Evolutionary conservation across 129 eudicot genomes (phyloP).

Genomic region (Lactuca sativa): DNA sequence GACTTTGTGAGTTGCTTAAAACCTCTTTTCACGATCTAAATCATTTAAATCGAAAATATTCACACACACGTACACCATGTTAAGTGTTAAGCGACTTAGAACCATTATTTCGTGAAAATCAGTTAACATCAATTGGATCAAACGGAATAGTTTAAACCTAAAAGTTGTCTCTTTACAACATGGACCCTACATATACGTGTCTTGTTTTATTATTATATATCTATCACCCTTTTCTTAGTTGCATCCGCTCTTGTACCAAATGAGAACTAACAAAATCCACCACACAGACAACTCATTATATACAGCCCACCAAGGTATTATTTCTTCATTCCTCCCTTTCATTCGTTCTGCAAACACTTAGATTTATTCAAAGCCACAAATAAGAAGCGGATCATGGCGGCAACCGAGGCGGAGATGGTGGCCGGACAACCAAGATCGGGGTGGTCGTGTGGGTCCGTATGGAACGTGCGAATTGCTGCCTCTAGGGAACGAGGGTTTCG

Average conservation of each 20-base stretch:
- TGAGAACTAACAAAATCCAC: constrained; percentile 36
- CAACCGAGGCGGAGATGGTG: constrained; percentile 5
- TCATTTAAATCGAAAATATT: no score
- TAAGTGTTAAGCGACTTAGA: no score
- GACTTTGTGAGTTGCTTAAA: no score
- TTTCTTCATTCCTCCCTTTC: constrained; percentile 28
- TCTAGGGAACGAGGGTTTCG: constrained; percentile 23
- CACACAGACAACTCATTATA: constrained; percentile 41
- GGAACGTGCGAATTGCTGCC: constrained; percentile 33
- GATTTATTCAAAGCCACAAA: constrained; percentile 25
- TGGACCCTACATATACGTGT: constrained; percentile 30
- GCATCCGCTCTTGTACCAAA: constrained; percentile 41
- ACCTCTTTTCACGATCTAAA: no score
- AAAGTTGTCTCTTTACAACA: constrained; percentile 17
- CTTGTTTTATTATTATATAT: constrained; percentile 25
- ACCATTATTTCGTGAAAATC: no score
- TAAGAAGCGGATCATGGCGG: constrained; percentile 11
- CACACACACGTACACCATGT: no score
- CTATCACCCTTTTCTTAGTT: constrained; percentile 34
- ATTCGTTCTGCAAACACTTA: constrained; percentile 14
- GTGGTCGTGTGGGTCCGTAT: constrained; percentile 12
- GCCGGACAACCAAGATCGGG: constrained; percentile 12
- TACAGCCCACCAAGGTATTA: constrained; percentile 33
- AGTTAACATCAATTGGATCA: no score
- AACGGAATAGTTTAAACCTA: neutral